Evolutionary conservation across 345 rosid genomes (phyloP).

Genomic region (Sisymbrium altissimum): DNA sequence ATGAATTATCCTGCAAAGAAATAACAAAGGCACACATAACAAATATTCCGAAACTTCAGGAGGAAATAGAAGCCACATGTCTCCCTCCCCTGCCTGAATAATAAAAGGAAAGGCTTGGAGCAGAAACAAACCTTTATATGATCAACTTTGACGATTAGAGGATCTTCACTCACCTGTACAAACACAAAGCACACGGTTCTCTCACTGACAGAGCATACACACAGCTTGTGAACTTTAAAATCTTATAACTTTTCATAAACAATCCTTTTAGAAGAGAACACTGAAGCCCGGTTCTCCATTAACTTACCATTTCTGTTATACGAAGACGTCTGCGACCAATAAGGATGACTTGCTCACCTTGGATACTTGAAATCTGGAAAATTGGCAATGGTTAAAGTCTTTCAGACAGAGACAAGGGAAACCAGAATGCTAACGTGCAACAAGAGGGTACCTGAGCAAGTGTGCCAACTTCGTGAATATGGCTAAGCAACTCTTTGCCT

Average conservation of each 20-base stretch:
- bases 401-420: not conserved
- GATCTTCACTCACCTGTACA: slow-evolving; percentile 70
- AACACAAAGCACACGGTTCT: slow-evolving; percentile 18
- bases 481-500: slow-evolving; percentile 70
- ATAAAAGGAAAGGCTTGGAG: not conserved
- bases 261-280: not conserved
- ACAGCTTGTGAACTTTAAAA: not conserved
- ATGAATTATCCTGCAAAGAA: slow-evolving; percentile 59
- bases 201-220: slow-evolving; percentile 15
- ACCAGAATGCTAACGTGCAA: not conserved
- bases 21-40: slow-evolving; percentile 14
- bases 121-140: slow-evolving; percentile 62
- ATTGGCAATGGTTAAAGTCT: slow-evolving; percentile 3
- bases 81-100: not conserved
- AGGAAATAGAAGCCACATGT: not conserved
- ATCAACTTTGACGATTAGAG: slow-evolving; percentile 84
- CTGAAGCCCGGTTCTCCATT: not conserved
- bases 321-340: slow-evolving; percentile 78
- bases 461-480: slow-evolving; percentile 87
- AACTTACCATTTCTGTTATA: slow-evolving; percentile 78
- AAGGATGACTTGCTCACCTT: slow-evolving; percentile 85
- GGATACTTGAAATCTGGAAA: slow-evolving; percentile 67
- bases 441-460: slow-evolving; percentile 68
- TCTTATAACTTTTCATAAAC: not conserved
- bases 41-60: not conserved